These are phyloP conservation scores for Amorphotheca resinae DNA, from an alignment of 495 filamentous ascomycete species.

Conservation along the genomic window DNA sequence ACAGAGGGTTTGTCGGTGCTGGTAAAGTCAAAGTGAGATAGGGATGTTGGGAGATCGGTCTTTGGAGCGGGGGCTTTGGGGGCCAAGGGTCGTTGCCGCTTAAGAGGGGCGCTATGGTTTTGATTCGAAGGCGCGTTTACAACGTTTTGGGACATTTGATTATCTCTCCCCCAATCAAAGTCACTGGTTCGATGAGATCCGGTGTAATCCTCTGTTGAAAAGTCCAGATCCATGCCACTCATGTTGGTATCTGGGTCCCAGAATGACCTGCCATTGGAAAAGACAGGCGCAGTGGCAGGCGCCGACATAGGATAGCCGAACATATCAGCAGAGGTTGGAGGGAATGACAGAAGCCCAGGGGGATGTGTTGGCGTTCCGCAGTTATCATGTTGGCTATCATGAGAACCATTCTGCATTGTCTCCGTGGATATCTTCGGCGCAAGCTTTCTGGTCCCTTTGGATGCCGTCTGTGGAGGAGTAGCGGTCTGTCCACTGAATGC, in stretches of 20 bases:
- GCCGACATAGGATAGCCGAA: slow-evolving; percentile 62
- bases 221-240: slow-evolving; percentile 45
- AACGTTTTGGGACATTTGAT: slow-evolving; percentile 33
- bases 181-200: slow-evolving; percentile 22
- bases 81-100: slow-evolving; percentile 18
- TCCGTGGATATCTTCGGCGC: slow-evolving; percentile 34
- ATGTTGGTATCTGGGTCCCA: slow-evolving; percentile 55
- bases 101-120: slow-evolving; percentile 1
- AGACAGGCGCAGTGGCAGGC: slow-evolving; percentile 54
- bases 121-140: slow-evolving; percentile 15
- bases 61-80: slow-evolving; percentile 13
- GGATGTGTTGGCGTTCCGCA: slow-evolving; percentile 13
- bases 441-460: slow-evolving; percentile 38
- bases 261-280: slow-evolving; percentile 53
- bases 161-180: slow-evolving; percentile 36
- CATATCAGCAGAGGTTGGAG: slow-evolving; percentile 49
- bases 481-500: slow-evolving; percentile 30
- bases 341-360: slow-evolving; percentile 24
- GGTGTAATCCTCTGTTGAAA: slow-evolving; percentile 22
- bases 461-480: slow-evolving; percentile 38
- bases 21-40: slow-evolving; percentile 10
- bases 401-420: slow-evolving; percentile 41
- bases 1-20: neutral
- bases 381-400: slow-evolving; percentile 21
- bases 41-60: slow-evolving; percentile 3